phyloP scores from a whole-genome alignment of 306 rosid species.

The Cyclanthera cordifolia region DNA sequence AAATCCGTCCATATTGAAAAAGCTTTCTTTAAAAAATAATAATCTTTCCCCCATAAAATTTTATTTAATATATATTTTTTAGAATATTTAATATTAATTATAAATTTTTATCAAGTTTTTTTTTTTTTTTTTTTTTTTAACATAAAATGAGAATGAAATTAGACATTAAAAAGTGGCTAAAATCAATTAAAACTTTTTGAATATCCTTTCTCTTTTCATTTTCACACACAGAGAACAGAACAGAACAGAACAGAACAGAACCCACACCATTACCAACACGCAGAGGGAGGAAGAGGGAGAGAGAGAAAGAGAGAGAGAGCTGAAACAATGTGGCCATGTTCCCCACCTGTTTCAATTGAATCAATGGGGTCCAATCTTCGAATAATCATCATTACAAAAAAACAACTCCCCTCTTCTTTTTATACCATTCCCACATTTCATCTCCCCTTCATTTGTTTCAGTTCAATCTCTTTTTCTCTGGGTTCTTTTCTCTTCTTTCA shows the following conservation, averaged over 20 bases:
- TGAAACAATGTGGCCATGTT: neutral
- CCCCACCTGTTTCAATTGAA: neutral
- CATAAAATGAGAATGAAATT: too few species aligned
- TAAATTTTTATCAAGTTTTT: too few species aligned
- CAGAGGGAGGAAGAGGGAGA: neutral
- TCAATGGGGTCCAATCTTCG: slow-evolving; percentile 13
- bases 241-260: neutral
- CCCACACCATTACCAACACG: neutral
- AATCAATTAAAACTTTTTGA: too few species aligned
- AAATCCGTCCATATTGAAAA: too few species aligned
- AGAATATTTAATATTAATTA: too few species aligned
- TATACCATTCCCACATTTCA: slow-evolving; percentile 17
- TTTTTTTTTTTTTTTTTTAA: too few species aligned
- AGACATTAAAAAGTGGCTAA: too few species aligned
- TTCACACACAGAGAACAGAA: neutral
- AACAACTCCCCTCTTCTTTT: slow-evolving; percentile 14
- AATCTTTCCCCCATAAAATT: too few species aligned
- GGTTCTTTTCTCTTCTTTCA: neutral
- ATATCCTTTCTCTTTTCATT: too few species aligned
- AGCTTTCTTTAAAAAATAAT: too few species aligned
- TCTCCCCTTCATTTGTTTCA: neutral
- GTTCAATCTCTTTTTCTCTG: neutral
- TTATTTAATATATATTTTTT: too few species aligned
- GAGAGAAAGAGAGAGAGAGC: neutral
- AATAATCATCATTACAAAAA: slow-evolving; percentile 23